phyloP scores from a whole-genome alignment of 371 early-diverging fungal genomes.

The Actinomortierella ambigua region DNA sequence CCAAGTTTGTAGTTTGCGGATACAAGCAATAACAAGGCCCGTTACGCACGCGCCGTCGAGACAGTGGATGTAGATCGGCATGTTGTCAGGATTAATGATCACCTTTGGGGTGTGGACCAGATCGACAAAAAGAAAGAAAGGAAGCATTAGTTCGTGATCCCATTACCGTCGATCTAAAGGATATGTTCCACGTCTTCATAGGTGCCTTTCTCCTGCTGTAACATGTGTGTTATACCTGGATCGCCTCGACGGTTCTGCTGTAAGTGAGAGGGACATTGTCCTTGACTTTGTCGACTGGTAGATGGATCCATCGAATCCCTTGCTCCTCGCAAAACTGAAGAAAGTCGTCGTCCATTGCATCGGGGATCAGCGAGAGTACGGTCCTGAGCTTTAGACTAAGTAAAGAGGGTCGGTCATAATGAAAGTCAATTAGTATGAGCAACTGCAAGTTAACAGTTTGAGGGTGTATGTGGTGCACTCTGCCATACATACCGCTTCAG shows the following conservation, averaged over 20 bases:
- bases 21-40: constrained; percentile 81
- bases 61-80: constrained; percentile 90
- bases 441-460: background rate
- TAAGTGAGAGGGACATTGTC: constrained; percentile 89
- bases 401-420: too few relatives aligned
- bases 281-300: constrained; percentile 85
- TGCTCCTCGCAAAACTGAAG: constrained; percentile 68
- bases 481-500: constrained; percentile 63
- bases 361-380: constrained; percentile 87
- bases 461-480: background rate
- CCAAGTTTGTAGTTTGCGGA: constrained; percentile 93
- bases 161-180: too few relatives aligned
- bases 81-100: constrained; percentile 74
- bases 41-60: constrained; percentile 91
- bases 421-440: background rate
- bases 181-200: too few relatives aligned
- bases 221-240: constrained; percentile 64
- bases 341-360: constrained; percentile 65
- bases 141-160: too few relatives aligned
- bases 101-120: constrained; percentile 53
- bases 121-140: constrained; percentile 1
- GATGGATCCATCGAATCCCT: constrained; percentile 70
- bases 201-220: too few relatives aligned
- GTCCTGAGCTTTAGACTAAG: constrained; percentile 75
- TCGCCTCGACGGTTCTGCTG: constrained; percentile 72